These are phyloP conservation scores for Elongisporangium undulatum DNA, from an alignment of 352 stramenopile genomes.

Conservation along the genomic window DNA sequence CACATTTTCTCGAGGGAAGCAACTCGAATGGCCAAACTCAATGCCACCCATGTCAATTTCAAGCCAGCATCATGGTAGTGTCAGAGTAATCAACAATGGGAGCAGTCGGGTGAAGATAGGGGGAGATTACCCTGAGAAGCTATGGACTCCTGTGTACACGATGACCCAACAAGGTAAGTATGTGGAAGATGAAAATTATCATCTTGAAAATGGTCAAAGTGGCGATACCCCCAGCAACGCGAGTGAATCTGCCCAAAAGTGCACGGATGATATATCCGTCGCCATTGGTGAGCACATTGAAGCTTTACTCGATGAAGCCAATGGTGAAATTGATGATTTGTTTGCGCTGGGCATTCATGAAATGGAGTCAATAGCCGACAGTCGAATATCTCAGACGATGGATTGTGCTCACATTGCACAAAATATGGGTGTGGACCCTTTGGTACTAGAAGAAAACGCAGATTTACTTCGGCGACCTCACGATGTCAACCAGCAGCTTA, in stretches of 20 bases:
- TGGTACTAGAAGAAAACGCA: constrained; percentile 27
- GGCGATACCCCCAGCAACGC: neutral
- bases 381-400: neutral
- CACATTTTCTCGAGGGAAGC: constrained; percentile 48
- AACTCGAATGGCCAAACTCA: constrained; percentile 40
- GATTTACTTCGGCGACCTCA: constrained; percentile 35
- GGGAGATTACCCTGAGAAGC: neutral
- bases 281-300: constrained; percentile 29
- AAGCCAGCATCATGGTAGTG: neutral
- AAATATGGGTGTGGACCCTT: constrained; percentile 29
- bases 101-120: neutral
- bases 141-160: constrained; percentile 21
- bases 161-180: constrained; percentile 5
- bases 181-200: neutral
- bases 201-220: neutral
- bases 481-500: constrained; percentile 32
- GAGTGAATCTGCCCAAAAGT: neutral
- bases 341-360: constrained; percentile 20
- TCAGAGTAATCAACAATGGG: neutral
- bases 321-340: constrained; percentile 8
- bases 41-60: constrained; percentile 23
- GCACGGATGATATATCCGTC: neutral
- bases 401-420: constrained; percentile 15
- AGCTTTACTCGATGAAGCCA: constrained; percentile 18
- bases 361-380: constrained; percentile 10